phyloP scores from a whole-genome alignment of 1,139 yeast genomes.

The Candida anutae region DNA sequence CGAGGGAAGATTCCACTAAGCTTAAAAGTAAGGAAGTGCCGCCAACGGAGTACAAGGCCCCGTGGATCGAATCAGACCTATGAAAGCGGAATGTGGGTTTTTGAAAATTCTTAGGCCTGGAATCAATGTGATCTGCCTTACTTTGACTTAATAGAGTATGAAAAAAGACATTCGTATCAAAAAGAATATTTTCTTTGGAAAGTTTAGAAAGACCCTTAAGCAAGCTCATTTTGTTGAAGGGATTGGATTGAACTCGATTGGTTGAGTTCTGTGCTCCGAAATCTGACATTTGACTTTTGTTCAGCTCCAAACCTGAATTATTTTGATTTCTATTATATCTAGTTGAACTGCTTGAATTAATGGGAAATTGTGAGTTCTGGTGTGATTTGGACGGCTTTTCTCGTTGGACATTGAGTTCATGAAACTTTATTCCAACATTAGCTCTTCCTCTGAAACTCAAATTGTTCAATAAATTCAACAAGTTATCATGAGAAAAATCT shows the following conservation, averaged over 20 bases:
- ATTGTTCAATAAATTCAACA: conserved; percentile 21
- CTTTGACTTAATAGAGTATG: conserved; percentile 3
- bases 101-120: conserved; percentile 1
- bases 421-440: conserved; percentile 18
- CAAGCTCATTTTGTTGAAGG: conserved; percentile 14
- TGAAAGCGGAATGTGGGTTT: conserved; percentile 11
- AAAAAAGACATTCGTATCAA: conserved; percentile 21
- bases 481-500: conserved; percentile 24
- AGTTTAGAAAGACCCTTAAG: conserved; percentile 15
- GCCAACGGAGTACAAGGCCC: conserved; percentile 28
- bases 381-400: conserved; percentile 1
- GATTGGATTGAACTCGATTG: too few relatives aligned
- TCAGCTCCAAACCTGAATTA: too few relatives aligned
- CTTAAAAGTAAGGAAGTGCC: conserved; percentile 28
- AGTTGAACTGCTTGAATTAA: neutral
- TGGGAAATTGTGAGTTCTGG: neutral
- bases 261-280: too few relatives aligned
- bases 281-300: too few relatives aligned
- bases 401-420: conserved; percentile 12
- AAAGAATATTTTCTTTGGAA: conserved; percentile 21
- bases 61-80: conserved; percentile 21
- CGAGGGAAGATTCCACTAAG: conserved; percentile 22
- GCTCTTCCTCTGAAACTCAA: conserved; percentile 19
- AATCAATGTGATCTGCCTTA: neutral
- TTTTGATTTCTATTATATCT: conserved; percentile 1